phyloP scores from a whole-genome alignment of 305 asterid species.

The Solanum chacoense region DNA sequence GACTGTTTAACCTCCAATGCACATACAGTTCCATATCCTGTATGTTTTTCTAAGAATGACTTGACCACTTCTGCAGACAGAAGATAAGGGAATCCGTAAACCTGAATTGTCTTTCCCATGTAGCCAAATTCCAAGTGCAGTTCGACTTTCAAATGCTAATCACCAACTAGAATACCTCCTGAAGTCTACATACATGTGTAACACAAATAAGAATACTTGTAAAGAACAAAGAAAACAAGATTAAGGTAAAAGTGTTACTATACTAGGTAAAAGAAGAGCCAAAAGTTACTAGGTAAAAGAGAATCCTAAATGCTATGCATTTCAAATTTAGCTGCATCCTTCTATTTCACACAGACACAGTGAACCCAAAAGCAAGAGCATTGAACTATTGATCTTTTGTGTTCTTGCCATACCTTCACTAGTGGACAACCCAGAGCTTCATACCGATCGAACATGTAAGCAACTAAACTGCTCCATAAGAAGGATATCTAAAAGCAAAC shows the following conservation, averaged over 20 bases:
- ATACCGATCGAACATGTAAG: neutral
- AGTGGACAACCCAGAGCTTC: neutral
- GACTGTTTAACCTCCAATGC: constrained; percentile 53
- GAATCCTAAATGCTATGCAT: neutral
- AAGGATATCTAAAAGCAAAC: neutral
- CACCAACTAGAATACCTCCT: neutral
- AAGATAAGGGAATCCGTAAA: constrained; percentile 43
- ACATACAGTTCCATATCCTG: constrained; percentile 35
- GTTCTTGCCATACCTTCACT: neutral
- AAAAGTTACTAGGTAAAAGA: neutral
- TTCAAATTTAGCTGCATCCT: neutral
- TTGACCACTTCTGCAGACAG: constrained; percentile 31
- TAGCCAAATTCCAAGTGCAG: constrained; percentile 9
- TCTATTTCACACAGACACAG: neutral
- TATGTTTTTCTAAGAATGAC: constrained; percentile 28
- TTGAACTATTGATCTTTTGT: neutral
- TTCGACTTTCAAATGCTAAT: neutral
- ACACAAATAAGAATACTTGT: neutral
- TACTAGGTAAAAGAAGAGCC: neutral
- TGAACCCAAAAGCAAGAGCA: neutral
- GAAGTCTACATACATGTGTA: neutral
- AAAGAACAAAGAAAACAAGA: neutral
- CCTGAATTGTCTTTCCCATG: constrained; percentile 54
- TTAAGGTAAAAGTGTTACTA: neutral
- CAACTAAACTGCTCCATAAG: neutral